phyloP scores from a whole-genome alignment of 306 rosid species.

The Lathyrus oleraceus region DNA sequence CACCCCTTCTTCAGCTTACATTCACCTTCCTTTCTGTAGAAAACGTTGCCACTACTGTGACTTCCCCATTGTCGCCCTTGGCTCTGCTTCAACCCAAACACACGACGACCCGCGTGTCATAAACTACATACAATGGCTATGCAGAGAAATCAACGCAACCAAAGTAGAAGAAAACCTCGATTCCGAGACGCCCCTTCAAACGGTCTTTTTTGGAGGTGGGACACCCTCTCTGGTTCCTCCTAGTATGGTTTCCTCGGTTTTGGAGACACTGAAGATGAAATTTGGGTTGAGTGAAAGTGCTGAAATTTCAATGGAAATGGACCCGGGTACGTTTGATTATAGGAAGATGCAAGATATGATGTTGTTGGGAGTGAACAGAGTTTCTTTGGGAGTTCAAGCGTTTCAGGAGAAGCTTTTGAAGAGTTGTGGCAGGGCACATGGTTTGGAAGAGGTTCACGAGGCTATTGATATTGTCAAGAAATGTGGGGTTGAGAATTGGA shows the following conservation, averaged over 20 bases:
- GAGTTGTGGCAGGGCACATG: conserved; percentile 91
- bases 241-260: conserved; percentile 54
- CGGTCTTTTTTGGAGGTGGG: conserved; percentile 88
- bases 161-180: conserved; percentile 5
- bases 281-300: conserved; percentile 62
- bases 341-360: conserved; percentile 58
- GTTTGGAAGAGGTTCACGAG: conserved; percentile 71
- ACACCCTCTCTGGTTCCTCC: conserved; percentile 93
- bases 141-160: conserved; percentile 79
- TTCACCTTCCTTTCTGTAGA: conserved; percentile 96
- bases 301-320: conserved; percentile 94
- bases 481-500: conserved; percentile 85
- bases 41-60: conserved; percentile 96
- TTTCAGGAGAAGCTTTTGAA: conserved; percentile 83
- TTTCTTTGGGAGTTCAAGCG: conserved; percentile 93
- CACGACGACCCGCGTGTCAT: conserved; percentile 71
- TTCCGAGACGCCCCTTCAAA: conserved; percentile 59
- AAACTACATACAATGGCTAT: conserved; percentile 62
- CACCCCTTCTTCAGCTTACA: conserved; percentile 71
- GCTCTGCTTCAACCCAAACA: conserved; percentile 54
- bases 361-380: conserved; percentile 77
- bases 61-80: conserved; percentile 92
- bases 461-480: conserved; percentile 66
- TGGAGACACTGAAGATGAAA: conserved; percentile 55
- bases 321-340: conserved; percentile 86